These are phyloP conservation scores for Coriaria nepalensis DNA, from an alignment of 306 rosid genomes.

Conservation along the genomic window DNA sequence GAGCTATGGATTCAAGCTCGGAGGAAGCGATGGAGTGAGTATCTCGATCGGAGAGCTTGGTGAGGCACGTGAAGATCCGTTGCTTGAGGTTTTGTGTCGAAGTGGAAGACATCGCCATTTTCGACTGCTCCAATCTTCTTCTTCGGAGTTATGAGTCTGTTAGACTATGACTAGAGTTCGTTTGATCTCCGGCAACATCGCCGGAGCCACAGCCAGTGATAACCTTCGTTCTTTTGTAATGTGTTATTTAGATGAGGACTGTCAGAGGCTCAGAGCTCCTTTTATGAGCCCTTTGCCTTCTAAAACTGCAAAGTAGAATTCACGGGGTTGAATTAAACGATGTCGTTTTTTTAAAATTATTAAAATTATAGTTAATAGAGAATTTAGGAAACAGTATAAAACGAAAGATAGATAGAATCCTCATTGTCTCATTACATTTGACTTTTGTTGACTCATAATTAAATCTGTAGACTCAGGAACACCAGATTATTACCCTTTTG, in stretches of 20 bases:
- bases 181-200: conserved; percentile 44
- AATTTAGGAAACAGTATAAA: too few species aligned
- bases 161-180: conserved; percentile 4
- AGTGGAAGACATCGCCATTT: conserved; percentile 40
- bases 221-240: not conserved
- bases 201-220: conserved; percentile 22
- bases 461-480: too few species aligned
- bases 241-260: too few species aligned
- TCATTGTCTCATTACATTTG: too few species aligned
- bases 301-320: conserved; percentile 8
- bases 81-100: conserved; percentile 51
- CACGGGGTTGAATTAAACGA: too few species aligned
- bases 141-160: not conserved
- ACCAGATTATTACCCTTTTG: too few species aligned
- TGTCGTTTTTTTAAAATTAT: too few species aligned
- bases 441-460: too few species aligned
- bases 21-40: conserved; percentile 53
- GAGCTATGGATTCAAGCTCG: conserved; percentile 73
- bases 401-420: too few species aligned
- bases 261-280: not conserved
- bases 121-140: too few species aligned
- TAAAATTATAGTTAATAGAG: too few species aligned
- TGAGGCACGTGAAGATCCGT: conserved; percentile 64
- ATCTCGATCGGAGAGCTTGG: conserved; percentile 92
- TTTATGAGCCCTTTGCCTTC: conserved; percentile 11